Evolutionary conservation across 2,329 filamentous ascomycete genomes (phyloP), one percentile per base, ranked within the genome.

Genomic region (Chaetomium strumarium): DNA sequence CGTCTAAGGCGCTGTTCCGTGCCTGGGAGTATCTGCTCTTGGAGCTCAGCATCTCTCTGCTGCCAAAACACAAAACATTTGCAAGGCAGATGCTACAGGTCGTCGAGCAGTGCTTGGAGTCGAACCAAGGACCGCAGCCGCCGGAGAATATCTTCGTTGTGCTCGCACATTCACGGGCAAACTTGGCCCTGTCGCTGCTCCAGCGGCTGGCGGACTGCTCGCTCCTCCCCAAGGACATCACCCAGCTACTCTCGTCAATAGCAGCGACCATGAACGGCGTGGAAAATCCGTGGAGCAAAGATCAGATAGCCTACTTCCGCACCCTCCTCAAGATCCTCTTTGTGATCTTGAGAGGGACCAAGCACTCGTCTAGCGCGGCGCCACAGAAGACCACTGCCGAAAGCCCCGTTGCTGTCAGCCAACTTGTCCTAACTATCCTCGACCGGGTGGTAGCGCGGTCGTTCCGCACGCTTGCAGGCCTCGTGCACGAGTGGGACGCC

Each of bases 11-110:
- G 40, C 80, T 99, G 16, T 86, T 96, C 58, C 84, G 89, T 62
- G 87, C 89, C 51, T 97, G 92, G 90, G 91, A 95, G 67, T 84
- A 89, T 54, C 77, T 99, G 9, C 81, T 92, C 13, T 77, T 93
- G 46, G 92, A 96, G 64, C 78, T 99, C 45, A 89, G 86, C 66
- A 81, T 81, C 36, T 80, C 76, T 55, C 68, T 82, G n/a, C 58
- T 69, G 43, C 76, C 76, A 1, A 68, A 71, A 34, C 73, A 75
- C 57, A 70, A 74, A 13, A 71, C 71, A 20, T 73, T 92, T 4
- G 80, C 84, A 51, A 83, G 80, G 61, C 79, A 87, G 51, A 84
- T 95, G 72, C 74, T 88, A 31, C 78, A 85, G 53, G 85, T 95
- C 43, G 83, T 88, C 8, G 79, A 83, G 58, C 84, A 88, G 61